Evolutionary conservation across 2,329 filamentous ascomycete species (phyloP), one percentile per base, ranked within the genome.

Genomic region (Boeremia lycopersici): DNA sequence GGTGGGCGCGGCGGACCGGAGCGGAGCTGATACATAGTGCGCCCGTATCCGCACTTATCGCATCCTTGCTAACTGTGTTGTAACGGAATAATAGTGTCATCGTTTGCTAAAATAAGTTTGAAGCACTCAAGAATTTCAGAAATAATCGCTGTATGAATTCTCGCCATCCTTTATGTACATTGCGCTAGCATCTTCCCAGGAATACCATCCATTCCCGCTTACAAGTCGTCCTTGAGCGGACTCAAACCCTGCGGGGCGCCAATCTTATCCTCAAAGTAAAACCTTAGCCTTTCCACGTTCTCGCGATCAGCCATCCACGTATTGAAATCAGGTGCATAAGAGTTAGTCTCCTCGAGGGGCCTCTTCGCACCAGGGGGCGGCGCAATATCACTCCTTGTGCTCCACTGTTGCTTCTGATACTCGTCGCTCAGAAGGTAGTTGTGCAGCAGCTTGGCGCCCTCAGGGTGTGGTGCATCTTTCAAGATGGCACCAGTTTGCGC

Each of bases 371-470:
- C 72, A 0, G 50, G 46, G 0, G 76, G 72, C 0, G 68, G 39
- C 0, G 72, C 67, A 0, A 65, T 42, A 56, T 80, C 78, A 2
- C 53, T 56, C 5, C 76, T 70, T 0, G 76, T 72, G n/a, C 72
- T 73, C 77, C 76, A 75, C 8, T 58, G 66, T 2, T 48, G 54
- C 0, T 54, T 40, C 62, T 82, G 78, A 42, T 59, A 74, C 50
- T 80, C 79, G 1, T 68, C 51, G 49, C 73, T 79, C 8, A 82
- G 64, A 5, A 83, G 55, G 61, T 67, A 84, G 62, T 74, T 79
- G 60, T 79, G 75, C 6, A 84, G 74, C 23, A 84, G 67, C 69
- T 82, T 84, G 26, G 82, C 79, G 29, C 75, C 75, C 64, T 84
- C 80, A 0, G 79, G 78, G 44, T 81, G 79, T 0, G 78, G 78